A percentile compares a stretch with the other conserved stretches of the same genome.
Evolutionary conservation across 148 eudicot genomes (phyloP).

Genomic region (Chenopodium formosanum): DNA sequence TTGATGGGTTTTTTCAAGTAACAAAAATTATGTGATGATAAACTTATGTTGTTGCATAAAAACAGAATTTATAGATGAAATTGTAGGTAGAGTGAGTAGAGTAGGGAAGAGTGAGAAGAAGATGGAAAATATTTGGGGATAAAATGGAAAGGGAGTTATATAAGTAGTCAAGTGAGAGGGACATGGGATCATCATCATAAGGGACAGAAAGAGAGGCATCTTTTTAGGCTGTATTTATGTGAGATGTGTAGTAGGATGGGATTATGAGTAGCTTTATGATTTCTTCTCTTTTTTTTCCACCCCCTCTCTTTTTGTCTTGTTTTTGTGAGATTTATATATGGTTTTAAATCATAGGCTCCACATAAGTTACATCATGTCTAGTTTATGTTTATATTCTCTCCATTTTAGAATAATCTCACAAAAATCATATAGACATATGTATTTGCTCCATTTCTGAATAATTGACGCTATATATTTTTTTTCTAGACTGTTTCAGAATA

Average conservation of each 20-base stretch:
- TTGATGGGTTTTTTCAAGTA: no score
- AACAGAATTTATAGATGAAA: no score
- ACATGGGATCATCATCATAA: constrained; percentile 21
- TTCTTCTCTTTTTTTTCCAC: background rate
- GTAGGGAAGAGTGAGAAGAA: background rate
- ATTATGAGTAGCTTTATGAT: background rate
- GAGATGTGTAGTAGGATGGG: background rate
- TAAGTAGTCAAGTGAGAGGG: constrained; percentile 23
- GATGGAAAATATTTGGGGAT: background rate
- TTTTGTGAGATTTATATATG: background rate
- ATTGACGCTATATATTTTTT: no score
- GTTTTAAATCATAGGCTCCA: no score
- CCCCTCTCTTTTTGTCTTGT: background rate
- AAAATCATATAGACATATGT: no score
- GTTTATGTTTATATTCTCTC: no score
- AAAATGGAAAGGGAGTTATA: background rate
- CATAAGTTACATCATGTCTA: no score
- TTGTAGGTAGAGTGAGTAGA: background rate
- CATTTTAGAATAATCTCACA: no score
- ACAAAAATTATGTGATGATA: no score
- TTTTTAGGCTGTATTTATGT: constrained; percentile 24
- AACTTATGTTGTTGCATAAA: no score
- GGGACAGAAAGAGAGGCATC: constrained; percentile 17
- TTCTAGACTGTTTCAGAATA: no score
- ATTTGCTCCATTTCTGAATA: no score